Evolutionary conservation across 2,329 filamentous ascomycete genomes (phyloP).

Genomic region (Alternaria infectoria): DNA sequence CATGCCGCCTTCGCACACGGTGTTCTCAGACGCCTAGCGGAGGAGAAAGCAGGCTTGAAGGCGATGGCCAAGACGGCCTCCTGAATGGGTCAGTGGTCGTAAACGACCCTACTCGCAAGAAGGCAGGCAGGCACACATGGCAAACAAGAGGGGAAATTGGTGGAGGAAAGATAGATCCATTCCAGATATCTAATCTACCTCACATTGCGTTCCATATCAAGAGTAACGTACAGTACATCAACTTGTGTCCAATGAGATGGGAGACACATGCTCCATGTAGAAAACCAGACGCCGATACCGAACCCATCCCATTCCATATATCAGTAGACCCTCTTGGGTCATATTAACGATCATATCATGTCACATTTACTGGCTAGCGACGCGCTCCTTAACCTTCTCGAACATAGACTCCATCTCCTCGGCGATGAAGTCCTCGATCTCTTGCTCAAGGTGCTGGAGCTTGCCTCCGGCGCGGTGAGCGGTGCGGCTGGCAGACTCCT

Average conservation of each 20-base stretch:
- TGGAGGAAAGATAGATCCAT: slow-evolving; percentile 5
- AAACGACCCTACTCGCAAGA: no score
- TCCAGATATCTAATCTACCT: slow-evolving; percentile 17
- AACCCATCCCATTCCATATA: slow-evolving; percentile 10
- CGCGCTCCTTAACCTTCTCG: slow-evolving; percentile 56
- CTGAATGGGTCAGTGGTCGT: no score
- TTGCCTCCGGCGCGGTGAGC: slow-evolving; percentile 53
- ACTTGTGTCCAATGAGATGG: slow-evolving; percentile 16
- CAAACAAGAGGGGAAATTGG: no score
- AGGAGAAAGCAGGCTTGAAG: no score
- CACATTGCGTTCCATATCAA: slow-evolving; percentile 8
- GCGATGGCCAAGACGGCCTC: no score
- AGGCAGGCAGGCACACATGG: no score
- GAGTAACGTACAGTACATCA: slow-evolving; percentile 17
- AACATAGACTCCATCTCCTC: slow-evolving; percentile 61
- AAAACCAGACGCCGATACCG: slow-evolving; percentile 9
- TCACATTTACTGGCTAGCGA: slow-evolving; percentile 40
- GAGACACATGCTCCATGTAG: slow-evolving; percentile 13
- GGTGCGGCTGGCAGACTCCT: slow-evolving; percentile 49
- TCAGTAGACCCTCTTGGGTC: slow-evolving; percentile 6
- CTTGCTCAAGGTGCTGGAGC: slow-evolving; percentile 54
- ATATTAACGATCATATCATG: neutral
- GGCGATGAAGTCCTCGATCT: slow-evolving; percentile 56
- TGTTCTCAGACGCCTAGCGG: no score
- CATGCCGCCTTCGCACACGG: no score